phyloP scores from a whole-genome alignment of 2,329 filamentous ascomycete genomes.

The Monosporascus cannonballus region DNA sequence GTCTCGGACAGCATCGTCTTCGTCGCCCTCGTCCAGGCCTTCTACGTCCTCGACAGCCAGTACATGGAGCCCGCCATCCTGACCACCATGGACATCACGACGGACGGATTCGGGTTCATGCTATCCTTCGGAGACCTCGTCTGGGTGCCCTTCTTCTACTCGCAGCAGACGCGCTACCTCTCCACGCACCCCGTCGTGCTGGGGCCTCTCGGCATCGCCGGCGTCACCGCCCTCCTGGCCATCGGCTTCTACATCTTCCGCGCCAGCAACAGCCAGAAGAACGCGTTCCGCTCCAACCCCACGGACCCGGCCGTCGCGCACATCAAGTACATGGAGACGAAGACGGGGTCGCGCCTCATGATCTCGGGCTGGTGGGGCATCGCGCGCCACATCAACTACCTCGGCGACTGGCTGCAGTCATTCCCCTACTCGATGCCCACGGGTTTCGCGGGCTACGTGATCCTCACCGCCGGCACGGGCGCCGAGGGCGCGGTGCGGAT shows the following conservation, averaged over 20 bases:
- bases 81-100: slow-evolving; percentile 91
- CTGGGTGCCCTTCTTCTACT: slow-evolving; percentile 91
- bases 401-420: slow-evolving; percentile 90
- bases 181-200: slow-evolving; percentile 76
- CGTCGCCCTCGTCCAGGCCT: slow-evolving; percentile 66
- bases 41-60: slow-evolving; percentile 80
- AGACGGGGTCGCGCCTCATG: slow-evolving; percentile 72
- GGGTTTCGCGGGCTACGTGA: slow-evolving; percentile 73
- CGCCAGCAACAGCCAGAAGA: slow-evolving; percentile 90
- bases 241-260: slow-evolving; percentile 90
- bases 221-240: slow-evolving; percentile 60
- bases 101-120: slow-evolving; percentile 94
- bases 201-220: slow-evolving; percentile 58
- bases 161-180: slow-evolving; percentile 77
- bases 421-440: slow-evolving; percentile 90
- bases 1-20: slow-evolving; percentile 83
- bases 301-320: slow-evolving; percentile 72
- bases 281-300: slow-evolving; percentile 84
- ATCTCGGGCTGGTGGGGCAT: slow-evolving; percentile 90
- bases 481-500: slow-evolving; percentile 50
- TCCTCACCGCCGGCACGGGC: slow-evolving; percentile 51
- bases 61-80: slow-evolving; percentile 85
- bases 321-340: slow-evolving; percentile 81
- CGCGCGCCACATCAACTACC: slow-evolving; percentile 90
- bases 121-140: slow-evolving; percentile 85